A percentile compares a stretch with the other conserved stretches of the same genome.
These are phyloP conservation scores for Naganishia randhawae DNA, from an alignment of 768 basidiomycete species.

Conservation along the genomic window DNA sequence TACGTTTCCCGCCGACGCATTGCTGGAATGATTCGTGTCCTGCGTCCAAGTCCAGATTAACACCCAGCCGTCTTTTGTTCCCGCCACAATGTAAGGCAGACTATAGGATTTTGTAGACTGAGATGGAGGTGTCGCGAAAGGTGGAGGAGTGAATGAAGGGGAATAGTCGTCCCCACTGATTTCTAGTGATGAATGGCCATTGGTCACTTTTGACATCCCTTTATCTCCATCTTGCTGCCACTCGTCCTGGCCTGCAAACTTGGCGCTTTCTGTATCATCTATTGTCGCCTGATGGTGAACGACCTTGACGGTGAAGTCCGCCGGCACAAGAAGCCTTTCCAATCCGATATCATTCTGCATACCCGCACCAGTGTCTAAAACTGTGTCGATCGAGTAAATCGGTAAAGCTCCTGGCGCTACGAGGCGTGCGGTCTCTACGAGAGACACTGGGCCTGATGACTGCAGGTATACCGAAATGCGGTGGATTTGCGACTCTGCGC, in stretches of 20 bases:
- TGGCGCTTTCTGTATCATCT: slow-evolving; percentile 11
- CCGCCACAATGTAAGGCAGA: slow-evolving; percentile 36
- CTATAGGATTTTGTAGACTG: slow-evolving; percentile 23
- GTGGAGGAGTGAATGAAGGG: background rate
- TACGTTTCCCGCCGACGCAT: background rate
- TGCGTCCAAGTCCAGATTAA: slow-evolving; percentile 40
- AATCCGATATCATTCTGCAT: background rate
- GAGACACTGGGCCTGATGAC: background rate
- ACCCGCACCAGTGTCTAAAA: slow-evolving; percentile 1
- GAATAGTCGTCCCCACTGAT: background rate
- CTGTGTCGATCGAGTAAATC: background rate
- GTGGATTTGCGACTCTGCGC: background rate
- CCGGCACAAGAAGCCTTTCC: slow-evolving; percentile 5
- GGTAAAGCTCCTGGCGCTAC: slow-evolving; percentile 5
- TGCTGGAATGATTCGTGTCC: background rate
- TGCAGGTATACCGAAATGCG: slow-evolving; percentile 5
- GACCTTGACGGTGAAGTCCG: slow-evolving; percentile 15
- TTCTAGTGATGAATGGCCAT: background rate
- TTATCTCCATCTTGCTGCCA: background rate
- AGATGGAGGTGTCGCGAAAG: background rate
- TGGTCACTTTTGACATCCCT: too few relatives aligned
- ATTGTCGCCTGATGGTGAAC: background rate
- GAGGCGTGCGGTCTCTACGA: slow-evolving; percentile 1
- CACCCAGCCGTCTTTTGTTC: slow-evolving; percentile 35
- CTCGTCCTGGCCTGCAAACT: background rate